Percentiles rank a stretch among this genome's conserved stretches.
Evolutionary conservation across 257 asterid species (phyloP).

Genomic region (Nicotiana noctiflora): DNA sequence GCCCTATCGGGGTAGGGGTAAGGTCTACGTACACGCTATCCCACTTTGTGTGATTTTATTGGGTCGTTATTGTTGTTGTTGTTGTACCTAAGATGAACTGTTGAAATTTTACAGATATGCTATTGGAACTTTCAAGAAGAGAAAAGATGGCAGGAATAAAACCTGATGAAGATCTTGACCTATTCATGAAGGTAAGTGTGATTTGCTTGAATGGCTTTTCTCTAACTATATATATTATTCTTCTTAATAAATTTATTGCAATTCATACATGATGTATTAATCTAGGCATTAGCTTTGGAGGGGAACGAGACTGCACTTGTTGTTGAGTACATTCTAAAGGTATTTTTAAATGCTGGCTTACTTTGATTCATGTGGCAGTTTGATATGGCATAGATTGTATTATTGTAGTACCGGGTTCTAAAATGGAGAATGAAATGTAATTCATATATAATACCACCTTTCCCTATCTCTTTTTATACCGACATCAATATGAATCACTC

Average conservation of each 20-base stretch:
- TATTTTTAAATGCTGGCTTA: constrained; percentile 29
- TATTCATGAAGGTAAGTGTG: constrained; percentile 71
- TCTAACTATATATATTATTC: neutral
- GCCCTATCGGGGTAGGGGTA: no score
- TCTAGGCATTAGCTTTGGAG: constrained; percentile 83
- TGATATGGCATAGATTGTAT: neutral
- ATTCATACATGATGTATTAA: constrained; percentile 9
- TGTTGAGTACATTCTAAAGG: constrained; percentile 89
- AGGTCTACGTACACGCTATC: no score
- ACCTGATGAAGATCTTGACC: constrained; percentile 95
- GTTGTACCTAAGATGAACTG: constrained; percentile 23
- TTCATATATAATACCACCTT: neutral
- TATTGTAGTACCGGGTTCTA: neutral
- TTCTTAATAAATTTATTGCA: neutral
- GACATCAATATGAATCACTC: neutral
- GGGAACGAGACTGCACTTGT: constrained; percentile 75
- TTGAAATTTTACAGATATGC: constrained; percentile 61
- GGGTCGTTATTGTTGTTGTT: no score
- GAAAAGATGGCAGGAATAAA: constrained; percentile 77
- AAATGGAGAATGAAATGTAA: neutral
- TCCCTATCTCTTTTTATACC: neutral
- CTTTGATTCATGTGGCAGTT: neutral
- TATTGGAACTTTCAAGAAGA: constrained; percentile 86
- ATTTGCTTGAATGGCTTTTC: constrained; percentile 7
- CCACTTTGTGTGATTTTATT: no score